Conservation (phyloP, 257 asterid species). For the Leptodermis oblonga region DNA sequence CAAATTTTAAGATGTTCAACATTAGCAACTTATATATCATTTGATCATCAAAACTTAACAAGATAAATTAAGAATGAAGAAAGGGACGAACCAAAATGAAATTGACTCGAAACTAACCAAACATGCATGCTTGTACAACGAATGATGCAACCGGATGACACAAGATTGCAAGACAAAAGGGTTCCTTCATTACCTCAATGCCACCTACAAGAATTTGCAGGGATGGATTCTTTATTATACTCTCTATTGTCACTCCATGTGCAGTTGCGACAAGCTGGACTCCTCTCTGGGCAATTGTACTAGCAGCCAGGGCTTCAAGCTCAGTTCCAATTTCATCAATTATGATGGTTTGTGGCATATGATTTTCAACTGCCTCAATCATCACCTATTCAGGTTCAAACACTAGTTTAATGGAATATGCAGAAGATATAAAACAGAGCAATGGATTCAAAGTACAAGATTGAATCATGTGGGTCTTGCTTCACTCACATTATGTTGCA, state of each 20-base stretch:
- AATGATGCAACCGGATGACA: background rate
- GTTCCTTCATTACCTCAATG: constrained; percentile 62
- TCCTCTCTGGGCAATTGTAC: constrained; percentile 98
- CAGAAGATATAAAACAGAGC: background rate
- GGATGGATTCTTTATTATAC: constrained; percentile 83
- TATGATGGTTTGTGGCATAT: constrained; percentile 94
- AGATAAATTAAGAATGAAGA: background rate
- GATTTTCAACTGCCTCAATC: constrained; percentile 99
- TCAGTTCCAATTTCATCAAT: constrained; percentile 98
- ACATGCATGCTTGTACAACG: background rate
- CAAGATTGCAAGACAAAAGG: constrained; percentile 8
- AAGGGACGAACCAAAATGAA: background rate
- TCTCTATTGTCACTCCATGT: constrained; percentile 89
- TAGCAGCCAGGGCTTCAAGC: constrained; percentile 95
- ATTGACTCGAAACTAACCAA: background rate
- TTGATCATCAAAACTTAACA: background rate
- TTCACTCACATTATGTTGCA: constrained; percentile 85
- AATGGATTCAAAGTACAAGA: background rate
- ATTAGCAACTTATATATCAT: background rate
- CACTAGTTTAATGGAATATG: background rate
- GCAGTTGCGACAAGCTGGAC: constrained; percentile 99
- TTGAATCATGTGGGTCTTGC: constrained; percentile 11
- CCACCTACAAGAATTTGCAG: constrained; percentile 96
- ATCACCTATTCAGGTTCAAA: constrained; percentile 54
- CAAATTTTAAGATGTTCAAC: background rate